A percentile compares a stretch with the other conserved stretches of the same genome.
Conservation (phyloP, 805 yeast species). For the Teunomyces stri region DNA sequence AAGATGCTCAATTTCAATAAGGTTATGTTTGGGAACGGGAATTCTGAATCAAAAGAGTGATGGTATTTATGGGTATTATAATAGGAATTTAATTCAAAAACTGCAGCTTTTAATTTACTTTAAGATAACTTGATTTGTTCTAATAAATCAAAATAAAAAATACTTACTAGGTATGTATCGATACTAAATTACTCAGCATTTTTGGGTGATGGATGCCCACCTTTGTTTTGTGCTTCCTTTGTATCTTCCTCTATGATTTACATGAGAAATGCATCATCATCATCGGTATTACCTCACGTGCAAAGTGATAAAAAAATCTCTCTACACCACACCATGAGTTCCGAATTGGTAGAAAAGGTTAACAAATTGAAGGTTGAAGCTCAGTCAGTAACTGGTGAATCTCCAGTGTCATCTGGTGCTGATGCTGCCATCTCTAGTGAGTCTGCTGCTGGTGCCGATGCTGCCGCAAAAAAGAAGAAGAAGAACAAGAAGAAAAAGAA, state of each 20-base stretch:
- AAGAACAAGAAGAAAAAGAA: conserved; percentile 45
- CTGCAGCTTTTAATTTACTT: too few relatives aligned
- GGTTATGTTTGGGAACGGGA: conserved; percentile 26
- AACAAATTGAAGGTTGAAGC: conserved; percentile 8
- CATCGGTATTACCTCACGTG: background rate
- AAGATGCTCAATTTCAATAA: conserved; percentile 44
- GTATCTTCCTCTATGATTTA: too few relatives aligned
- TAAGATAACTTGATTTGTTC: too few relatives aligned
- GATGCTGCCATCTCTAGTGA: conserved; percentile 21
- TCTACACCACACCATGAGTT: conserved; percentile 4
- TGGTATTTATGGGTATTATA: background rate
- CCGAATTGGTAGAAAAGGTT: conserved; percentile 8
- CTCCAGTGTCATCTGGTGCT: conserved; percentile 9
- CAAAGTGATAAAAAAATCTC: background rate
- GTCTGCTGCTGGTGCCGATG: conserved; percentile 40
- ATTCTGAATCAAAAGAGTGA: conserved; percentile 7
- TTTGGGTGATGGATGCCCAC: too few relatives aligned
- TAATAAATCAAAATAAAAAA: too few relatives aligned
- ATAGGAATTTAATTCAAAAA: background rate
- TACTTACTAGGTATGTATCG: too few relatives aligned
- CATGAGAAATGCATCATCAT: too few relatives aligned
- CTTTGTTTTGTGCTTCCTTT: too few relatives aligned
- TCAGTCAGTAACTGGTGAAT: conserved; percentile 10
- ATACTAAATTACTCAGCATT: too few relatives aligned
- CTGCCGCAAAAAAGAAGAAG: conserved; percentile 36